Base-by-base conservation (phyloP, 2,329 filamentous ascomycete species). In the Ceratocystis diversiconidia region DNA sequence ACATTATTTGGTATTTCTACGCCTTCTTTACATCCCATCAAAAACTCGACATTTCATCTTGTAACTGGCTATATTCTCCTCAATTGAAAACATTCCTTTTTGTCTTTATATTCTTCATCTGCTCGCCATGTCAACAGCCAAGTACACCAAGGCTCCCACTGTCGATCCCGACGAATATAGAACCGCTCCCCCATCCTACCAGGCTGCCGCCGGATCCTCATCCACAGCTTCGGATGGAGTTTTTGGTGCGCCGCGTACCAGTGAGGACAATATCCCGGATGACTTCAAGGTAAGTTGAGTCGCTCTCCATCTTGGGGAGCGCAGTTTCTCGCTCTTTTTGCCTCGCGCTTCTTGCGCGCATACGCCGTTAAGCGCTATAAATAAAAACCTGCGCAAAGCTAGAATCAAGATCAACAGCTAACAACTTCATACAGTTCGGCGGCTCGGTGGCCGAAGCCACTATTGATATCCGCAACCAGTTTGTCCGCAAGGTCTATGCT, bases 401-500 rank as follows among this genome's bases (percentile, higher is more conserved):
- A 5, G n/a, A 5, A 36, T 19, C 6, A 55, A 43, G 17, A 61
- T 8, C 15, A 41, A 36, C 30, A 50, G 62, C 25, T 50, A 57
- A 41, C 50, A 22, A 60, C 17, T 5, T 8, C n/a, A 10, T 63
- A 3, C 73, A 90, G 89, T 97, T 95, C 73, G 94, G 92, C 71
- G 92, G 91, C 68, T 90, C 87, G 19, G 92, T 97, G 67, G 87
- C 92, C 70, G 94, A 97, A 79, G 92, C 90, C 60, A 95, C 92
- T 22, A 81, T 97, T 73, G 91, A 95, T 72, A 96, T 99, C 74
- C 89, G 92, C 71, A 95, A 96, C 85, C 89, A 94, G 76, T 99
- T 96, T 76, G 82, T 96, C 71, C 87, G 92, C 76, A 97, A 97
- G 80, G 94, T 99, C 73, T 99, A 99, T 78, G 88, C 91, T 67